Evolutionary conservation across 371 early-diverging fungal genomes (phyloP), one percentile per base, ranked within the genome.

Genomic region (Gilbertella persicaria): DNA sequence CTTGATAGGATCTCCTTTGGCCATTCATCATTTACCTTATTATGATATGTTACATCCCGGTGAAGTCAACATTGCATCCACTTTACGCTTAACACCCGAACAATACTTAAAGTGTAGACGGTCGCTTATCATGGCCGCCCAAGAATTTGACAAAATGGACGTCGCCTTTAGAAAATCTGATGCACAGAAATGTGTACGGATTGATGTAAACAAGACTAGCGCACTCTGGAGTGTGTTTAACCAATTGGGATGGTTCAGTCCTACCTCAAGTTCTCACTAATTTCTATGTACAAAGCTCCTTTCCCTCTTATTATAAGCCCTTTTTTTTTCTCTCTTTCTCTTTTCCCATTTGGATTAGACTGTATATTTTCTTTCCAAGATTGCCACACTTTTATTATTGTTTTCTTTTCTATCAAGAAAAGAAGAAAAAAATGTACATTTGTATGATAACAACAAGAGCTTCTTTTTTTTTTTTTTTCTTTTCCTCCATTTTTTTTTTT

Each of bases 31-130:
- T 45, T 60, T 79, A 52, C 78, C 76, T 45, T 66, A 73, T 50
- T 78, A 66, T 50, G 67, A 76, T 17, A 55, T 50, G 21, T 65
- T 89, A 12, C 85, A 87, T 29, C 73, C 78, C 3, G 75, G 83
- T 23, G 89, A 89, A 62, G 73, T 52, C 4, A 63, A 73, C 28
- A 82, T 86, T 62, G 86, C 87, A 21, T 87, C 88, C 16, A 83
- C 82, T 2, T 71, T 89, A 48, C 84, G 89, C 39, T 71, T 89
- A 14, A 75, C 81, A n/a, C 89, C 89, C 0, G 85, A 85, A 40
- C 87, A 87, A 62, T 89, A 86, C 53, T 60, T 89, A 10, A 71
- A 71, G 43, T 78, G 78, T 51, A 63, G 70, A 50, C 69, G 78
- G 6, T 53, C 69, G 3, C 58, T 74, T 43, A 60, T 74, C 21